Conservation (phyloP, 768 basidiomycete species). For the Leucosporidium creatinivorum region DNA sequence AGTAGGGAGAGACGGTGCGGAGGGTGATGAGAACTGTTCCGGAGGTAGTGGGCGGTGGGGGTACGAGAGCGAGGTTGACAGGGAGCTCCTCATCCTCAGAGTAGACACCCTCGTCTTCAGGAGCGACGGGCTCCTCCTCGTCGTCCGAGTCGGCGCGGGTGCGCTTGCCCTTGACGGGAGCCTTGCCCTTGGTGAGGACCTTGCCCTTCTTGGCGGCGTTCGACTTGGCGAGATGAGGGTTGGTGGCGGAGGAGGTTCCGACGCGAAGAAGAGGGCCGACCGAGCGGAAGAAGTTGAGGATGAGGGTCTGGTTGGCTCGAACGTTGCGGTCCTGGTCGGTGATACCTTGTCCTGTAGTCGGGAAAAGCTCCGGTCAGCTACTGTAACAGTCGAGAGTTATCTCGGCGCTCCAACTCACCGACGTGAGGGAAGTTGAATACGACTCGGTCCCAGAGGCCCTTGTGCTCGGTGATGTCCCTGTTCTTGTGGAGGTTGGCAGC, state of each 20-base stretch:
- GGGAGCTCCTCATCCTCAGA: not conserved
- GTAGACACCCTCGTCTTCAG: slow-evolving; percentile 27
- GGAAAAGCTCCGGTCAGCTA: not conserved
- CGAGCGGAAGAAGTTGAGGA: slow-evolving; percentile 74
- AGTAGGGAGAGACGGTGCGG: slow-evolving; percentile 79
- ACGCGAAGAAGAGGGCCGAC: slow-evolving; percentile 54
- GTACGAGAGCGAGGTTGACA: slow-evolving; percentile 1
- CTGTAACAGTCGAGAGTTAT: not conserved
- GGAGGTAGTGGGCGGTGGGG: slow-evolving; percentile 31
- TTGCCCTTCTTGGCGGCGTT: slow-evolving; percentile 6
- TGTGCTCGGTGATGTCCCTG: slow-evolving; percentile 51
- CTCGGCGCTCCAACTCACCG: slow-evolving; percentile 50
- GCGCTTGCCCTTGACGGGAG: not conserved
- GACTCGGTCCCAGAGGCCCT: slow-evolving; percentile 60
- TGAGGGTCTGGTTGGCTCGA: slow-evolving; percentile 71
- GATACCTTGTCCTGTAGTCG: slow-evolving; percentile 55
- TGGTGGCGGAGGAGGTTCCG: slow-evolving; percentile 43
- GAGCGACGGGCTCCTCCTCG: slow-evolving; percentile 43
- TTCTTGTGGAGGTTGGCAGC: slow-evolving; percentile 66
- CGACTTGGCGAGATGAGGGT: not conserved
- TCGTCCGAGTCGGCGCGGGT: slow-evolving; percentile 38
- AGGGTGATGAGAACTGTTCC: slow-evolving; percentile 71
- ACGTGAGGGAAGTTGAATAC: slow-evolving; percentile 97
- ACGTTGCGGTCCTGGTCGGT: slow-evolving; percentile 91
- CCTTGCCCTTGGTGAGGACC: not conserved